Conservation (phyloP, 2,329 filamentous ascomycete species). For the Xylariales sp. region DNA sequence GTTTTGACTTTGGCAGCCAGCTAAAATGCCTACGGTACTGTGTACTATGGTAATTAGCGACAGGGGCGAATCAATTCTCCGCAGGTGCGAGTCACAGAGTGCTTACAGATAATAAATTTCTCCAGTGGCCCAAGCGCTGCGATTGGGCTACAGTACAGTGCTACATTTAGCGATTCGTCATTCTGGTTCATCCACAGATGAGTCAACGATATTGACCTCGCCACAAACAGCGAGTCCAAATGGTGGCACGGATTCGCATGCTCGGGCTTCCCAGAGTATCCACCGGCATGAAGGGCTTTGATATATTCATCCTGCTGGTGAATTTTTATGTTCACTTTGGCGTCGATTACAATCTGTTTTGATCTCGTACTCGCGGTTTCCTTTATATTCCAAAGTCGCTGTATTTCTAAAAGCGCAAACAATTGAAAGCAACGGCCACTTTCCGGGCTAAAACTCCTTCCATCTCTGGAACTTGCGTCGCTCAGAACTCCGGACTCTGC, state of each 20-base stretch:
- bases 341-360: not conserved
- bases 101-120: not conserved
- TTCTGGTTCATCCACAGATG: slow-evolving; percentile 8
- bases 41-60: no score
- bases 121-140: not conserved
- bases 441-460: not conserved
- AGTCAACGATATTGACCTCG: slow-evolving; percentile 5
- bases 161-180: not conserved
- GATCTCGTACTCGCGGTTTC: not conserved
- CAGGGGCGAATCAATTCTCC: no score
- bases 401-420: slow-evolving; percentile 44
- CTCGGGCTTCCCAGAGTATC: not conserved
- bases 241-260: not conserved
- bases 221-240: not conserved
- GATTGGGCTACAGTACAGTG: not conserved
- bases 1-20: no score
- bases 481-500: not conserved
- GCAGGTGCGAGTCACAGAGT: no score
- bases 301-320: not conserved
- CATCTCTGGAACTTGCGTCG: not conserved
- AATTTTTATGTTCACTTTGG: not conserved
- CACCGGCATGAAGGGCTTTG: not conserved
- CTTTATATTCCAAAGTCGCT: slow-evolving; percentile 34
- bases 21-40: no score
- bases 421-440: not conserved